Evolutionary conservation across 2,329 filamentous ascomycete species (phyloP), one percentile per base, ranked within the genome.

Genomic region (Colletotrichum trifolii): DNA sequence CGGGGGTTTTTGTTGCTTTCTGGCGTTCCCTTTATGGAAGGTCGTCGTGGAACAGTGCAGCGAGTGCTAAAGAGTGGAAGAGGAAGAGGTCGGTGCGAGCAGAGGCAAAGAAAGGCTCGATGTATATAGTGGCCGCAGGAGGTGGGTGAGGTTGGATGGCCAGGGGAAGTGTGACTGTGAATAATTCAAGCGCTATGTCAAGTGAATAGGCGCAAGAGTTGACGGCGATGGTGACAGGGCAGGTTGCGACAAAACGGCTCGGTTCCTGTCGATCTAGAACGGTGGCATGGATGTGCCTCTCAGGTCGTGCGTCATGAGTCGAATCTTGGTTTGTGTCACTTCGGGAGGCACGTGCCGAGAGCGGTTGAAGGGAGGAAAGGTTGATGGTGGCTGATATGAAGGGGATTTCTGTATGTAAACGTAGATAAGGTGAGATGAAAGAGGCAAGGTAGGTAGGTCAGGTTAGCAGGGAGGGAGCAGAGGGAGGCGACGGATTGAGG

Each of bases 241-340:
- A n/a, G 15, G n/a, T 43, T 40, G 47, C 15, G 25, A 25, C 39
- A 45, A 38, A 50, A 10, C 50, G 43, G 43, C 11, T n/a, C 42
- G 1, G 58, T 53, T 64, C 55, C 60, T 53, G 48, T 33, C 58
- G 52, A 62, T 62, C 11, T 52, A 48, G 52, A 56, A 17, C 15
- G 38, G 62, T 53, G 48, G 60, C 60, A 59, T 59, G 48, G 54
- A 59, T 59, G 39, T 40, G 42, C 59, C 59, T 50, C 46, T 63
- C 25, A 25, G 25, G 4, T 66, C 36, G 57, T 65, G 52, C 59
- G 63, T 66, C 58, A 66, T 59, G 63, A 63, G 62, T 65, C 46
- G 58, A 39, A 40, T 40, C 40, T 57, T 57, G 42, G 58, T 38
- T 50, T 54, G 58, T 63, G 58, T 54, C 63, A 63, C 58, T 57